Conservation (phyloP, 1,139 yeast genomes). For the Yamadazyma friedrichii region DNA sequence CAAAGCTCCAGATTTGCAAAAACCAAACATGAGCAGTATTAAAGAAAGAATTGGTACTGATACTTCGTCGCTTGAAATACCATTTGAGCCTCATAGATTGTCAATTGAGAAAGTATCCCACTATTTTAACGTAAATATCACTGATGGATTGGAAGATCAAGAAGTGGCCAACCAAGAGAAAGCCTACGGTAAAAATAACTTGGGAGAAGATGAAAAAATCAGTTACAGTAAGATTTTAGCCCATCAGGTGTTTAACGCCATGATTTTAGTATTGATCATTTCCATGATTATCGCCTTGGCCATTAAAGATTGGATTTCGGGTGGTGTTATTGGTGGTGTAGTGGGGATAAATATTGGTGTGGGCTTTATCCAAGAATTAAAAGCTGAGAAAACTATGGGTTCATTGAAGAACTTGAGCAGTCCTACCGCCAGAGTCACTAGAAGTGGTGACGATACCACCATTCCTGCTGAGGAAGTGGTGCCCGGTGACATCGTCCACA, state of each 20-base stretch:
- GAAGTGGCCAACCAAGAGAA: slow-evolving; percentile 28
- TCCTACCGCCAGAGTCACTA: slow-evolving; percentile 68
- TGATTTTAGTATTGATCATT: slow-evolving; percentile 71
- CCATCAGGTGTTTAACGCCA: slow-evolving; percentile 76
- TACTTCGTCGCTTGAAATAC: slow-evolving; percentile 11
- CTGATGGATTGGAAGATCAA: slow-evolving; percentile 46
- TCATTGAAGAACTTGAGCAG: slow-evolving; percentile 67
- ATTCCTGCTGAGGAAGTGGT: slow-evolving; percentile 69
- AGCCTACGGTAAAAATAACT: slow-evolving; percentile 55
- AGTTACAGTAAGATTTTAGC: slow-evolving; percentile 58
- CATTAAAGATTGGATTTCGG: slow-evolving; percentile 77
- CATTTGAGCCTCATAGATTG: slow-evolving; percentile 30
- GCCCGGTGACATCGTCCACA: slow-evolving; percentile 70
- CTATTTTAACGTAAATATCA: slow-evolving; percentile 35
- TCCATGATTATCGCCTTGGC: slow-evolving; percentile 78
- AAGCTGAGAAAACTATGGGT: slow-evolving; percentile 82
- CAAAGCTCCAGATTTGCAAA: no score
- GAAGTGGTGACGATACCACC: slow-evolving; percentile 60
- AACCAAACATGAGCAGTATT: slow-evolving; percentile 1
- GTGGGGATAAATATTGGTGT: slow-evolving; percentile 64
- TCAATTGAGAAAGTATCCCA: slow-evolving; percentile 33
- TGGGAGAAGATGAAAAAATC: slow-evolving; percentile 61
- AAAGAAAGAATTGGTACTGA: slow-evolving; percentile 17
- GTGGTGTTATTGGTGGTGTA: slow-evolving; percentile 78
- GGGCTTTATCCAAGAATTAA: slow-evolving; percentile 69